These are phyloP conservation scores for Ophiostoma ulmi DNA, from an alignment of 2,329 filamentous ascomycete species.

Conservation along the genomic window DNA sequence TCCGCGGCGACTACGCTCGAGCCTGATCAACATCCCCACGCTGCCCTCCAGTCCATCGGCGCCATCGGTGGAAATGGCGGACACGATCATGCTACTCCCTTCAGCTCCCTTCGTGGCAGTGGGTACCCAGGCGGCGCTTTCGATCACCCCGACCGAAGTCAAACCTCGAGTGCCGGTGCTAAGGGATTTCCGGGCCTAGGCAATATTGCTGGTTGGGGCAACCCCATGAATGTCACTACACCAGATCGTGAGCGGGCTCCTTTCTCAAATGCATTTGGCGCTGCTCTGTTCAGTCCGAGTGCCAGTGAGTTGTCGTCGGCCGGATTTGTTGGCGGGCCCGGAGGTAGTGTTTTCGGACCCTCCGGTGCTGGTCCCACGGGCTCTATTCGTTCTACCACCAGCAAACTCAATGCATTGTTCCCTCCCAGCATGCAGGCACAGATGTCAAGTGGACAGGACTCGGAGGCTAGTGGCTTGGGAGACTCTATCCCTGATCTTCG, in stretches of 20 bases:
- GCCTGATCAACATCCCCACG: constrained; percentile 1
- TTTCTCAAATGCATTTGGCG: constrained; percentile 63
- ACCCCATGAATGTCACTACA: constrained; percentile 55
- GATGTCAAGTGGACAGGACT: constrained; percentile 42
- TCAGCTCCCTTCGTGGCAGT: constrained; percentile 51
- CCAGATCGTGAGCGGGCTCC: constrained; percentile 60
- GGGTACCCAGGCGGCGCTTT: constrained; percentile 40
- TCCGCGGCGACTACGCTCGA: constrained; percentile 48
- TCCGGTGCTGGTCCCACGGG: constrained; percentile 50
- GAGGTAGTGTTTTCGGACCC: constrained; percentile 25
- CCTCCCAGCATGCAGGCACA: constrained; percentile 73
- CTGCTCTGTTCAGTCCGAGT: constrained; percentile 71
- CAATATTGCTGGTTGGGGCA: constrained; percentile 58
- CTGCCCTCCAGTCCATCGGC: background rate
- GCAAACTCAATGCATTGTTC: constrained; percentile 83
- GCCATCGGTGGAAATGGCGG: constrained; percentile 39
- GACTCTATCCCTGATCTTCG: constrained; percentile 57
- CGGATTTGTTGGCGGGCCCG: constrained; percentile 52
- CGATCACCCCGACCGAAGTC: constrained; percentile 81
- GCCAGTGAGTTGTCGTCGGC: constrained; percentile 70
- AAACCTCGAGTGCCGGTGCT: constrained; percentile 81
- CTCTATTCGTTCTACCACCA: constrained; percentile 62
- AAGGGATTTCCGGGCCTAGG: constrained; percentile 64
- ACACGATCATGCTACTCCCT: constrained; percentile 44
- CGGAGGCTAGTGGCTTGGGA: constrained; percentile 56